phyloP scores from a whole-genome alignment of 176 grass and related monocot genomes.

The Oryza australiensis region DNA sequence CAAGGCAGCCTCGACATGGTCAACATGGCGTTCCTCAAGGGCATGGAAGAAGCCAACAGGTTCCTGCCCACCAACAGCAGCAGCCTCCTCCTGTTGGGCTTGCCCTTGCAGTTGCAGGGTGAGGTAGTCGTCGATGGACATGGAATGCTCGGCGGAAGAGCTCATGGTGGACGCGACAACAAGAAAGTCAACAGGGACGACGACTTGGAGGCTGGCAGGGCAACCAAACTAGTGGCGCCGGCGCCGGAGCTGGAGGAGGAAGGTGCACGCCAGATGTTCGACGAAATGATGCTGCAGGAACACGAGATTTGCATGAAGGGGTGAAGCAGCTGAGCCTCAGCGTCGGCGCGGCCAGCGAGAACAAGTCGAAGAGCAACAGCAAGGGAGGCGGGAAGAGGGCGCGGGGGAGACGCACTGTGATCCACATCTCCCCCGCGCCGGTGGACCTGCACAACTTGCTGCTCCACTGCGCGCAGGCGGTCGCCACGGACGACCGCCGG shows the following conservation, averaged over 20 bases:
- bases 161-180: constrained; percentile 34
- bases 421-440: neutral
- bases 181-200: constrained; percentile 14
- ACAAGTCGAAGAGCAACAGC: neutral
- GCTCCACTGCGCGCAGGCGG: constrained; percentile 56
- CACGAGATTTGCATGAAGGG: constrained; percentile 34
- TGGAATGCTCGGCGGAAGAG: neutral
- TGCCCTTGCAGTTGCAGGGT: neutral
- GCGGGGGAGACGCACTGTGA: neutral
- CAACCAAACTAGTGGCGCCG: constrained; percentile 34
- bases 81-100: too few relatives aligned
- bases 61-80: constrained; percentile 38
- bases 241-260: constrained; percentile 5
- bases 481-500: constrained; percentile 42
- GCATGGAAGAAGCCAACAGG: constrained; percentile 57
- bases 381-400: constrained; percentile 5
- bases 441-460: constrained; percentile 64
- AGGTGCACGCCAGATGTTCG: constrained; percentile 43
- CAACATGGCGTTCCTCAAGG: constrained; percentile 49
- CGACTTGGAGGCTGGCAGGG: constrained; percentile 20
- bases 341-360: too few relatives aligned
- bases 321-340: constrained; percentile 9
- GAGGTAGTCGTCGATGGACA: neutral
- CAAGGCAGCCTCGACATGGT: neutral
- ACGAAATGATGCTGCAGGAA: constrained; percentile 42